Evolutionary conservation across 2,329 filamentous ascomycete genomes (phyloP), one percentile per base, ranked within the genome.

Genomic region (Exophiala aquamarina): DNA sequence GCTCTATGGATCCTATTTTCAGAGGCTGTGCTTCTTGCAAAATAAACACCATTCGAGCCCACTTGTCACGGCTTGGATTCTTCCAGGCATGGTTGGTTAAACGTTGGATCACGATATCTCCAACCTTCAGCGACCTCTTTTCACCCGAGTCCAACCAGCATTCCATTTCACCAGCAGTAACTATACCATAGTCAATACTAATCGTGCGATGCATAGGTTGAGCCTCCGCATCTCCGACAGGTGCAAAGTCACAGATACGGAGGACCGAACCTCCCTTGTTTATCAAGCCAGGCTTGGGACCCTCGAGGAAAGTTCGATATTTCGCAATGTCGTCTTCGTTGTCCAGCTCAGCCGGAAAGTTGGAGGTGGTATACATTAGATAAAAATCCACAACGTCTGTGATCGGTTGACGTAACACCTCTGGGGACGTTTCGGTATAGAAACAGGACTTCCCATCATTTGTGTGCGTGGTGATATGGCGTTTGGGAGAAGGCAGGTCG

Each of bases 171-270:
- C 78, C 78, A 50, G 80, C 76, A 5, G 81, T 54, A 2, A 81
- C 68, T 36, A 79, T 66, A 1, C 76, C 77, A 49, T 75, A 80
- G 55, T 81, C 77, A 3, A 81, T 61, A 14, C 69, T 75, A 50
- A 74, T 66, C 1, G 77, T 79, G 19, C 77, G 71, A 54, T 81
- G 78, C 68, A 78, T 75, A 13, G 70, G 59, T 52, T 80, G 78
- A 67, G 78, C 74, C 11, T 70, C 59, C 11, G 65, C 65, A n/a
- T 59, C 56, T 19, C 66, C 64, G 3, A 59, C 62, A 1, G 74
- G 74, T 0, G 62, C 62, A 55, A 76, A 74, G 52, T 77, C 73
- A 23, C 77, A 73, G 7, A 50, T 31, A 13, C 48, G 18, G 5
- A 52, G 14, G 3, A 51, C 49, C 8, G 49, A 33, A 28, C 49